Percentiles rank a stretch among this genome's conserved stretches.
These are phyloP conservation scores for Avena atlantica DNA, from an alignment of 176 grass and related monocot species.

Conservation along the genomic window DNA sequence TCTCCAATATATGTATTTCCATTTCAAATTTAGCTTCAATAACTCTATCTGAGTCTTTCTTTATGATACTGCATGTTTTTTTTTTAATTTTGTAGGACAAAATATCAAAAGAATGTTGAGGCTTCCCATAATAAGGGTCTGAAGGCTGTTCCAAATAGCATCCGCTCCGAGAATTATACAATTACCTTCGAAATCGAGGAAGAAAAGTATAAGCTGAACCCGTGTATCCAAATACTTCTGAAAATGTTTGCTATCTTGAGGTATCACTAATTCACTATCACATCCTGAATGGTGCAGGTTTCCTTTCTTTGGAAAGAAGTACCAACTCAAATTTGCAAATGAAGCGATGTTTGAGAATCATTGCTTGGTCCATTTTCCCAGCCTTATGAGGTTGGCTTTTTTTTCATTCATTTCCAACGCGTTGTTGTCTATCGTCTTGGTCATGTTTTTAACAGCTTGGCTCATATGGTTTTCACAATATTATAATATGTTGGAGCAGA, in stretches of 20 bases:
- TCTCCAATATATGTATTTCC: neutral
- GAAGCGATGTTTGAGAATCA: constrained; percentile 72
- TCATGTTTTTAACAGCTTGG: constrained; percentile 22
- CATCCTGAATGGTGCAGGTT: constrained; percentile 64
- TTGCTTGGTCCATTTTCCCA: constrained; percentile 91
- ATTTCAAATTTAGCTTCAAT: neutral
- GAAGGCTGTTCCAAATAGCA: constrained; percentile 81
- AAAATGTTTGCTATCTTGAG: constrained; percentile 35
- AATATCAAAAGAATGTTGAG: constrained; percentile 98
- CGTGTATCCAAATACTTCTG: neutral
- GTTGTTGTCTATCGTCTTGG: neutral
- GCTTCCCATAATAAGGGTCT: constrained; percentile 88
- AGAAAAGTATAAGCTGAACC: constrained; percentile 77
- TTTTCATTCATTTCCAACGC: constrained; percentile 20
- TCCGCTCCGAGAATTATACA: constrained; percentile 95
- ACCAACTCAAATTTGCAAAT: constrained; percentile 89
- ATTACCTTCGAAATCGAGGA: constrained; percentile 97
- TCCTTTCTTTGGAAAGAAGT: constrained; percentile 90
- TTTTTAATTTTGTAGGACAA: constrained; percentile 62
- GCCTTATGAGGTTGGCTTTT: constrained; percentile 74
- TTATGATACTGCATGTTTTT: neutral
- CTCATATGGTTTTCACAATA: constrained; percentile 39
- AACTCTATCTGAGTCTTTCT: neutral
- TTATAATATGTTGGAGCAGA: constrained; percentile 59
- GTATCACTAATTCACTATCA: constrained; percentile 8